Evolutionary conservation across 768 basidiomycete genomes (phyloP).

Genomic region (Paxillus rubicundulus): DNA sequence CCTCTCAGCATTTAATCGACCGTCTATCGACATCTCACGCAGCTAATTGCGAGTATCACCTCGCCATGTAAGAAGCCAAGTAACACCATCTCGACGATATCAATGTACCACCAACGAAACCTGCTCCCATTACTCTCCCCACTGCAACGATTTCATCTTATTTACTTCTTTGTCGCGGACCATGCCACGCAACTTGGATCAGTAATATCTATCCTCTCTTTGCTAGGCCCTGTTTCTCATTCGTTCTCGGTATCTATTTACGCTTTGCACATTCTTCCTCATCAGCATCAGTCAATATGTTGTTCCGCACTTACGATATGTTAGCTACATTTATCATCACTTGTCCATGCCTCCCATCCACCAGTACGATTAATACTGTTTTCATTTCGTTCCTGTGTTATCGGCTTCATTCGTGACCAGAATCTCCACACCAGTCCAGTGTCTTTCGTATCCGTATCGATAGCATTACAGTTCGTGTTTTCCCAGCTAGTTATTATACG

Average conservation of each 20-base stretch:
- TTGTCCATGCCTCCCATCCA: constrained; percentile 1
- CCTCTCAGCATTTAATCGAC: constrained; percentile 28
- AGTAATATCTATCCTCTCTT: constrained; percentile 18
- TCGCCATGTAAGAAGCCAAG: constrained; percentile 19
- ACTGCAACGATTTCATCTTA: constrained; percentile 19
- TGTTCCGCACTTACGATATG: constrained; percentile 18
- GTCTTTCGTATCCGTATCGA: not conserved
- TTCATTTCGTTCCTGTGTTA: constrained; percentile 3
- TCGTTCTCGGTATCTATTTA: constrained; percentile 15
- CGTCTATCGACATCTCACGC: constrained; percentile 24
- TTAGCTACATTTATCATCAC: constrained; percentile 9
- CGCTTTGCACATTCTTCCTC: constrained; percentile 11
- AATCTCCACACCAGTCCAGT: not conserved
- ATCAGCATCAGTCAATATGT: constrained; percentile 19
- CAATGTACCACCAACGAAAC: constrained; percentile 29
- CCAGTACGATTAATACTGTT: constrained; percentile 1
- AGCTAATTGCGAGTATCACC: constrained; percentile 27
- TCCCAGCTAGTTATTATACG: not conserved
- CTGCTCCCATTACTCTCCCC: constrained; percentile 13
- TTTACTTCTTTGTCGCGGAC: constrained; percentile 28
- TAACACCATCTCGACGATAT: constrained; percentile 24
- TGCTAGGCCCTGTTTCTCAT: constrained; percentile 8
- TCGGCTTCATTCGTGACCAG: not conserved
- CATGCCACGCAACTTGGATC: constrained; percentile 26
- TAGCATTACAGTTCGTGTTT: not conserved